Evolutionary conservation across 2,329 filamentous ascomycete species (phyloP).

Genomic region (Pseudocercospora ulei): DNA sequence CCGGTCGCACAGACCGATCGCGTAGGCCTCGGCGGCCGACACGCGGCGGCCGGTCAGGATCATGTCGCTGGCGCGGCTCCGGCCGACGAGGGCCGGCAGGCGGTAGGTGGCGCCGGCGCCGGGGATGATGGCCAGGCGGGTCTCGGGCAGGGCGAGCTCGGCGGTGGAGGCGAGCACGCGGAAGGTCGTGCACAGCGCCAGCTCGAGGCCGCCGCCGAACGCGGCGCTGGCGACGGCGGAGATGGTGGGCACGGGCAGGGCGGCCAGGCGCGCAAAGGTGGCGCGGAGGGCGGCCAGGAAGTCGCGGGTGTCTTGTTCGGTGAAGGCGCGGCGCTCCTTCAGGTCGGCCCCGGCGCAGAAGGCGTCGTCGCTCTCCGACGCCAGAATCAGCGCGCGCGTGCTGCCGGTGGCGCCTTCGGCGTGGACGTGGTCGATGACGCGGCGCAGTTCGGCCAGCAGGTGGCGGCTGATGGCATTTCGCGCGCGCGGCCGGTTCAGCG

Average conservation of each 20-base stretch:
- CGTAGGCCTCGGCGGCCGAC: conserved; percentile 74
- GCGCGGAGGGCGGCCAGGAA: conserved; percentile 69
- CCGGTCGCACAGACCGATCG: conserved; percentile 81
- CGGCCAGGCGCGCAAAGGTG: conserved; percentile 63
- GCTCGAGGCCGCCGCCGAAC: conserved; percentile 85
- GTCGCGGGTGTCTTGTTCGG: conserved; percentile 61
- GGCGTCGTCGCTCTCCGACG: conserved; percentile 71
- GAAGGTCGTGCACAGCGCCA: conserved; percentile 80
- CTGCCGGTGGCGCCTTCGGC: conserved; percentile 46
- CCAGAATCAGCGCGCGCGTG: conserved; percentile 73
- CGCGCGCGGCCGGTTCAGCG: conserved; percentile 72
- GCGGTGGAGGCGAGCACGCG: conserved; percentile 76
- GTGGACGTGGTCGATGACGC: conserved; percentile 63
- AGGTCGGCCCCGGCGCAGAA: conserved; percentile 95
- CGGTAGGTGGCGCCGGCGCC: conserved; percentile 89
- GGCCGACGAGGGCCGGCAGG: conserved; percentile 70
- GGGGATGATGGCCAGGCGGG: conserved; percentile 83
- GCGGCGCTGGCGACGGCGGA: conserved; percentile 76
- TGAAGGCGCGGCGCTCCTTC: conserved; percentile 74
- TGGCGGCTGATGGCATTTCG: conserved; percentile 84
- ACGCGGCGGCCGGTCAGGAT: conserved; percentile 85
- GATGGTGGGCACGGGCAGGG: conserved; percentile 80
- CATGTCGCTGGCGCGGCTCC: conserved; percentile 73
- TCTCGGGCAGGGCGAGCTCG: conserved; percentile 76
- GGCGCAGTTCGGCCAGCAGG: conserved; percentile 61